Conservation (phyloP, 352 stramenopile genomes). For the Phytophthora cactorum region DNA sequence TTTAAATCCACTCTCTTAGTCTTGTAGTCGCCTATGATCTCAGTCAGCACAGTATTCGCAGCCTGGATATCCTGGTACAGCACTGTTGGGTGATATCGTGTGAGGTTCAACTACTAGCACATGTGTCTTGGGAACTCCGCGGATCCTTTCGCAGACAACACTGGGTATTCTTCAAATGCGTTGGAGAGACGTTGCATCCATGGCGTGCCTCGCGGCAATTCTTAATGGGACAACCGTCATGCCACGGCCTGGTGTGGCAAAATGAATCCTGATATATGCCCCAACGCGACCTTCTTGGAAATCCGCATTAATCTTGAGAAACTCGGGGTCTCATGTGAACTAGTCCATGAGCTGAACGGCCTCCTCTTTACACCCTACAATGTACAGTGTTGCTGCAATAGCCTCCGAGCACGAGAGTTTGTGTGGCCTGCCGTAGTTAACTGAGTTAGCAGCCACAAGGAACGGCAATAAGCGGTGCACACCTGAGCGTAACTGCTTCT, state of each 20-base stretch:
- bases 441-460: slow-evolving; percentile 97
- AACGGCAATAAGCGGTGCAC: slow-evolving; percentile 97
- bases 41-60: not conserved
- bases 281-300: slow-evolving; percentile 56
- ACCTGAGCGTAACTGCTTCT: slow-evolving; percentile 93
- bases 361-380: slow-evolving; percentile 93
- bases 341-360: slow-evolving; percentile 92
- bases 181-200: no score
- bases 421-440: slow-evolving; percentile 98
- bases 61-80: not conserved
- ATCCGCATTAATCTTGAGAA: slow-evolving; percentile 95
- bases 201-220: no score
- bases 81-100: not conserved
- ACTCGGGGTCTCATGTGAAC: slow-evolving; percentile 94
- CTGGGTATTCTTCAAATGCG: no score
- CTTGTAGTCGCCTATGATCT: not conserved
- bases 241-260: no score
- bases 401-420: slow-evolving; percentile 98
- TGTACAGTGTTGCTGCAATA: slow-evolving; percentile 97
- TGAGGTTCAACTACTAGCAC: slow-evolving; percentile 4
- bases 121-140: no score
- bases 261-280: no score
- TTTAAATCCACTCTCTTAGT: slow-evolving; percentile 3
- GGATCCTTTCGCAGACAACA: no score
- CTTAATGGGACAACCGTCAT: no score